Evolutionary conservation across 2,329 filamentous ascomycete species (phyloP), one percentile per base, ranked within the genome.

Genomic region (Celoporthe dispersa): DNA sequence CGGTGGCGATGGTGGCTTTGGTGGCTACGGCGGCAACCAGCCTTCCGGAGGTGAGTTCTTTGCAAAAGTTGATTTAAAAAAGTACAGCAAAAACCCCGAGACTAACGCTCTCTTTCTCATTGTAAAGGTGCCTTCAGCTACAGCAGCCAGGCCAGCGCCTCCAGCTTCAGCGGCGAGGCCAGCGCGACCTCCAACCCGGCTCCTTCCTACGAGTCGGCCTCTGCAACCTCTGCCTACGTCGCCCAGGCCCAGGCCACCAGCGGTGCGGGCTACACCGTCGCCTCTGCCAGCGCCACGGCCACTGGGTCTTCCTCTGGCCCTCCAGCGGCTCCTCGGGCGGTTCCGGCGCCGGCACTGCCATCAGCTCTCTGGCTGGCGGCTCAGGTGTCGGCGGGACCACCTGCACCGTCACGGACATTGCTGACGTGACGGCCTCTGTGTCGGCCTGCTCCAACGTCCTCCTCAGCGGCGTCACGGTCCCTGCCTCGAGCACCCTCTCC

Each of bases 341-440:
- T 16, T 67, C 68, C 14, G 68, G 65, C 33, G n/a, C 41, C 41
- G 68, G 60, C 28, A 64, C 60, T 6, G 64, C 68, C 51, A 33
- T 70, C n/a, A 67, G 59, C 53, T 67, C 68, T 6, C 53, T 70
- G 9, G 51, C 68, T 1, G 68, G 68, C 33, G 68, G 68, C 31
- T 70, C 68, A 16, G 68, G 68, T 25, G 68, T 70, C 3, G 68
- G 68, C 37, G 68, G 68, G 12, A 70, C 68, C 5, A 70, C 68
- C 11, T 70, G 68, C 65, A 70, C 68, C 22, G 68, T 70, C 37
- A 70, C 68, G 8, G 68, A 61, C 35, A 25, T 67, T 12, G 61
- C 68, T 7, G 60, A 67, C n/a, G 68, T 67, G 37, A 66, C 68
- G 1, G 68, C 68, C 28, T 70, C 68, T n/a, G 68, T 37, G 19